A percentile compares a stretch with the other conserved stretches of the same genome.
Evolutionary conservation across 163 green algal genomes (phyloP).

Genomic region (Scenedesmus sp.): DNA sequence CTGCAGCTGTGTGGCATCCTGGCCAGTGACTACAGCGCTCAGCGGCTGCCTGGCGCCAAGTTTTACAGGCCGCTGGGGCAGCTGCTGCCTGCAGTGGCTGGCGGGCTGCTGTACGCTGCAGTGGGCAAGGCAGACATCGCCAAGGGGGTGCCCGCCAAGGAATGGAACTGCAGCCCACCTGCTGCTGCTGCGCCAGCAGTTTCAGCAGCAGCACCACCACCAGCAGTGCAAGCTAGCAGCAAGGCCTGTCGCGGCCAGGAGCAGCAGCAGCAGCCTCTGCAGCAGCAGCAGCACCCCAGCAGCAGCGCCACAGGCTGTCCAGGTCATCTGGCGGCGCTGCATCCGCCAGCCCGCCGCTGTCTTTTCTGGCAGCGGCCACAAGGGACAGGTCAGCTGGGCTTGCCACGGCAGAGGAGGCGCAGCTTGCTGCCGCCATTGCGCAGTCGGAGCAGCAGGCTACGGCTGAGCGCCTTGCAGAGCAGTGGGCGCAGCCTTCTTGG

Average conservation of each 20-base stretch:
- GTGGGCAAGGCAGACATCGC: conserved; percentile 40
- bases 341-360: background rate
- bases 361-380: background rate
- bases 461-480: background rate
- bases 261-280: background rate
- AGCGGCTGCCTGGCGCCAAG: conserved; percentile 43
- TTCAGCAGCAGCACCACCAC: background rate
- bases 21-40: conserved; percentile 16
- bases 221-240: background rate
- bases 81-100: conserved; percentile 31
- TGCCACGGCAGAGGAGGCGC: background rate
- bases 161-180: conserved; percentile 19
- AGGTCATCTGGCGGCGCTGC: background rate
- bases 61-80: conserved; percentile 26
- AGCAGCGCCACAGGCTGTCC: conserved; percentile 9
- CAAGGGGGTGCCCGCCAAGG: conserved; percentile 6
- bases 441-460: background rate
- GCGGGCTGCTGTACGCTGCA: conserved; percentile 8
- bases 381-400: background rate
- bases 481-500: background rate
- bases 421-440: background rate
- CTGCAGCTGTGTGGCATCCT: conserved; percentile 37
- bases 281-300: conserved; percentile 17
- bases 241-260: background rate
- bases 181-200: background rate